A percentile compares a stretch with the other conserved stretches of the same genome.
Evolutionary conservation across 208 protist species (phyloP).

Genomic region (Acanthamoeba sp.): DNA sequence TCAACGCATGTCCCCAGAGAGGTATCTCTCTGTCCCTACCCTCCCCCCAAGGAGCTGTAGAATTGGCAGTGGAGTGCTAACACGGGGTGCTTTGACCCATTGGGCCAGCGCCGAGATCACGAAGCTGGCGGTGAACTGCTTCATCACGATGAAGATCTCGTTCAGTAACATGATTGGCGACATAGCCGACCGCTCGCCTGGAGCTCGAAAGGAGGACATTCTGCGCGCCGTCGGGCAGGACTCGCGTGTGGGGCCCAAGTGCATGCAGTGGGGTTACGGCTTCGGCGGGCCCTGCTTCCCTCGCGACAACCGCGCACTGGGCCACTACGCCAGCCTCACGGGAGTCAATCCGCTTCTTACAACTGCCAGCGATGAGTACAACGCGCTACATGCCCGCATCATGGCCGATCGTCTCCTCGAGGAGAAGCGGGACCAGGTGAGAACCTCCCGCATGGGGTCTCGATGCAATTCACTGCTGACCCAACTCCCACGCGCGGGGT

Average conservation of each 20-base stretch:
- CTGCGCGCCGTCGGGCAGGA: conserved; percentile 86
- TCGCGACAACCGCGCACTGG: conserved; percentile 86
- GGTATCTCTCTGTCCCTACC: background rate
- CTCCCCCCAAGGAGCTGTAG: background rate
- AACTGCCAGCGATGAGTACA: conserved; percentile 85
- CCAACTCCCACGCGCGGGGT: background rate
- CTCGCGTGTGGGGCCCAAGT: conserved; percentile 88
- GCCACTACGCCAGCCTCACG: conserved; percentile 76
- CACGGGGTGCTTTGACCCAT: too few relatives aligned
- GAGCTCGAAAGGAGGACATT: conserved; percentile 87
- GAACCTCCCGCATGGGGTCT: background rate
- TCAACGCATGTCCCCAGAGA: conserved; percentile 73
- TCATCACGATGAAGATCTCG: conserved; percentile 89
- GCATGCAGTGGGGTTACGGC: conserved; percentile 86
- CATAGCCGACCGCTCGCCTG: conserved; percentile 84
- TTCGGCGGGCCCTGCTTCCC: conserved; percentile 89
- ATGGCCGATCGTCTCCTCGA: conserved; percentile 82
- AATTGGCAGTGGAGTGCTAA: too few relatives aligned
- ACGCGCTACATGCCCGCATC: conserved; percentile 80
- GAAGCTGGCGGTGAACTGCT: conserved; percentile 87
- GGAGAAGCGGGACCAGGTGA: conserved; percentile 52
- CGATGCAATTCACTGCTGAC: background rate
- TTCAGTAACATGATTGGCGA: conserved; percentile 87
- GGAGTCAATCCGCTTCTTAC: conserved; percentile 83
- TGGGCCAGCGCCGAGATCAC: conserved; percentile 81